Percentiles rank a stretch among this genome's conserved stretches.
These are phyloP conservation scores for Adansonia grandidieri DNA, from an alignment of 441 rosid genomes.

Conservation along the genomic window DNA sequence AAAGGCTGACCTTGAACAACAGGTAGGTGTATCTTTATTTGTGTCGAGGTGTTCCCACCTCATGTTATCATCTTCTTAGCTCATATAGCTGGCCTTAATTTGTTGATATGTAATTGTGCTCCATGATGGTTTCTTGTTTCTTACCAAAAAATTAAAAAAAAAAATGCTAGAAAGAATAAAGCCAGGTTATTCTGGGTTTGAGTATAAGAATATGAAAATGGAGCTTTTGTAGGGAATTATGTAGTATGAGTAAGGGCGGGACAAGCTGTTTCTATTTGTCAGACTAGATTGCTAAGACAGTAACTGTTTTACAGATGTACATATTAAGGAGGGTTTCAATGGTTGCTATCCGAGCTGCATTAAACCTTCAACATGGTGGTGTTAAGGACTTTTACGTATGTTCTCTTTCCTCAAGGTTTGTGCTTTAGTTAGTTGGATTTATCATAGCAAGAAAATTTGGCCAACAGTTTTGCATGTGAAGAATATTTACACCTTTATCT, in stretches of 20 bases:
- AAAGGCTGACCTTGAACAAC: conserved; percentile 86
- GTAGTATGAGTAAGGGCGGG: background rate
- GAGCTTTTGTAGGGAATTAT: background rate
- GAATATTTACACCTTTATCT: conserved; percentile 1
- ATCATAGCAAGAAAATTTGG: background rate
- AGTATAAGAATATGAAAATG: background rate
- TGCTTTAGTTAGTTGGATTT: conserved; percentile 6
- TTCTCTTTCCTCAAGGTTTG: conserved; percentile 95
- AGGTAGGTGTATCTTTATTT: conserved; percentile 50
- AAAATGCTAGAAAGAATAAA: background rate
- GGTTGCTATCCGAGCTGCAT: conserved; percentile 93
- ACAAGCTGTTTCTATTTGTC: background rate
- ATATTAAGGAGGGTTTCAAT: conserved; percentile 89
- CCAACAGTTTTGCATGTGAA: background rate
- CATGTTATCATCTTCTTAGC: background rate
- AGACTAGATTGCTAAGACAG: background rate
- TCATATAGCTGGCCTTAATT: no score
- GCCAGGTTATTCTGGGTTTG: background rate
- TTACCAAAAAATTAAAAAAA: no score
- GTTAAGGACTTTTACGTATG: conserved; percentile 94
- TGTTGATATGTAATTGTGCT: no score
- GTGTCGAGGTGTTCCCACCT: background rate
- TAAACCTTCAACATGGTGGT: conserved; percentile 91
- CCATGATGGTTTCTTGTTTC: no score
- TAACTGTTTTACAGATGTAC: conserved; percentile 75